These are phyloP conservation scores for Tolypocladium amazonense DNA, from an alignment of 2,329 filamentous ascomycete species.

Conservation along the genomic window DNA sequence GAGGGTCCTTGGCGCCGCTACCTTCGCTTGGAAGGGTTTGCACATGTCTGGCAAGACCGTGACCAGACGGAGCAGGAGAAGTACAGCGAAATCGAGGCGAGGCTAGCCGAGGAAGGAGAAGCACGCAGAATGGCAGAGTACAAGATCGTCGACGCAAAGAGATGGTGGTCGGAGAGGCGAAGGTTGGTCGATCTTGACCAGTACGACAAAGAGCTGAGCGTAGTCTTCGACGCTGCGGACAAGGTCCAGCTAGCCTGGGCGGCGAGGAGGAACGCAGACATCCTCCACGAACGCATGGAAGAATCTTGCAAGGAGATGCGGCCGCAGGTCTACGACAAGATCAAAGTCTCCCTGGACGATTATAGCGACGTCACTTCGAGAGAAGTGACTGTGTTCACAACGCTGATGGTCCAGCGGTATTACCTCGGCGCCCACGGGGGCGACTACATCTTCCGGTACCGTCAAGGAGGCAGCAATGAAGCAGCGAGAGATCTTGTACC, in stretches of 20 bases:
- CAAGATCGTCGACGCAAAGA: background rate
- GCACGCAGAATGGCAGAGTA: background rate
- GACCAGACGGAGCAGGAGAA: slow-evolving; percentile 2
- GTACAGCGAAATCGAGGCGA: background rate
- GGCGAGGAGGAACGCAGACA: background rate
- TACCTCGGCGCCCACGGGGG: slow-evolving; percentile 14
- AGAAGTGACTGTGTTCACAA: background rate
- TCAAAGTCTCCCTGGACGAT: background rate
- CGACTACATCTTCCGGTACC: slow-evolving; percentile 17
- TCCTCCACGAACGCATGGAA: background rate
- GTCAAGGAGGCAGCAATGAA: background rate
- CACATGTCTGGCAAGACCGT: background rate
- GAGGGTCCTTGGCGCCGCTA: background rate
- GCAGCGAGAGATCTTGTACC: background rate
- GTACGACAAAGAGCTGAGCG: background rate
- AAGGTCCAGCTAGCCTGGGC: background rate
- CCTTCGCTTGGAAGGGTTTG: background rate
- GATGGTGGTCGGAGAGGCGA: background rate
- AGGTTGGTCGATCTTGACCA: background rate
- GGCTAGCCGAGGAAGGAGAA: background rate
- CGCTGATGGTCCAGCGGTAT: slow-evolving; percentile 5
- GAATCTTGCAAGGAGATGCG: background rate
- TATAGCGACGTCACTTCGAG: background rate
- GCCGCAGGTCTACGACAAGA: background rate
- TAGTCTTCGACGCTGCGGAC: background rate